phyloP scores from a whole-genome alignment of 352 stramenopile genomes.

The Pythium chondricola region DNA sequence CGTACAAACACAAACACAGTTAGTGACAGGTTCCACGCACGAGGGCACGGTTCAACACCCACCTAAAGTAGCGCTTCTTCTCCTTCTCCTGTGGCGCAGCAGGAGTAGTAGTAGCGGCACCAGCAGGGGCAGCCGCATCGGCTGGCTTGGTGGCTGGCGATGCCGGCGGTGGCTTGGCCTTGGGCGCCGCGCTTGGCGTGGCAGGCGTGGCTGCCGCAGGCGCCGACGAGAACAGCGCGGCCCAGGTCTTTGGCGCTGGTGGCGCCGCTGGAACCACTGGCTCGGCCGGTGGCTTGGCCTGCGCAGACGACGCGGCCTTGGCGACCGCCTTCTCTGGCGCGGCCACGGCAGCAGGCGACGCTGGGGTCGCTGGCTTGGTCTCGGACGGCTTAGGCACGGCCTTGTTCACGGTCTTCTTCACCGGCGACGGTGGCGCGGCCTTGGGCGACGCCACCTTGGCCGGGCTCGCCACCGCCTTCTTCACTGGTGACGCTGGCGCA shows the following conservation, averaged over 20 bases:
- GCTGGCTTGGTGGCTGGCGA: slow-evolving; percentile 10
- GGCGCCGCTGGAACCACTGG: slow-evolving; percentile 19
- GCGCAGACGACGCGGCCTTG: slow-evolving; percentile 9
- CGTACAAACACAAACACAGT: slow-evolving; percentile 4
- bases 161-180: slow-evolving; percentile 8
- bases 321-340: slow-evolving; percentile 3
- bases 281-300: slow-evolving; percentile 8
- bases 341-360: slow-evolving; percentile 22
- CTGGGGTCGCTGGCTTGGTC: slow-evolving; percentile 25
- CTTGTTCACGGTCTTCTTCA: slow-evolving; percentile 31
- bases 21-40: not conserved
- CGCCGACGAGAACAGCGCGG: slow-evolving; percentile 35
- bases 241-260: slow-evolving; percentile 47
- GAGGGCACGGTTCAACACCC: not conserved
- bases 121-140: slow-evolving; percentile 7
- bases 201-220: slow-evolving; percentile 11
- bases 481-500: not conserved
- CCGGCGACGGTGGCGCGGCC: slow-evolving; percentile 22
- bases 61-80: slow-evolving; percentile 40
- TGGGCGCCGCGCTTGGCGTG: slow-evolving; percentile 21
- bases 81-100: slow-evolving; percentile 35
- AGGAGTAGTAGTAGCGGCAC: too few species aligned
- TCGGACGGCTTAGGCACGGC: slow-evolving; percentile 26
- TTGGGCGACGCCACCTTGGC: too few species aligned
- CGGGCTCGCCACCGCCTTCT: too few species aligned